These are phyloP conservation scores for Ashbya aceris DNA, from an alignment of 1,139 yeast species.

Conservation along the genomic window DNA sequence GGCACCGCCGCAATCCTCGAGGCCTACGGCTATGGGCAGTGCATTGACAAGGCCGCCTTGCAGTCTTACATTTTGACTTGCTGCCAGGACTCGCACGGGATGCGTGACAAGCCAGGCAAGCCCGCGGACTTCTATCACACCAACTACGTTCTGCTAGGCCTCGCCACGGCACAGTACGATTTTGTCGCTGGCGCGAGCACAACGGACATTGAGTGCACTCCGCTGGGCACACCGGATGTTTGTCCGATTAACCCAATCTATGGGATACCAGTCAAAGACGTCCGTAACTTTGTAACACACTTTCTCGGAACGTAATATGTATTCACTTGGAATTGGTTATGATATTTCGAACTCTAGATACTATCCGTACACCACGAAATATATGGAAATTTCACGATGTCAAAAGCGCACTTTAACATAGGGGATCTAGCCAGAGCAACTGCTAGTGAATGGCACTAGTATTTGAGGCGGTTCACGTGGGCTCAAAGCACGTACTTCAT, in stretches of 20 bases:
- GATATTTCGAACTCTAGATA: too few relatives aligned
- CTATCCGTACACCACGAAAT: too few relatives aligned
- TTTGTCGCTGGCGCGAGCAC: constrained; percentile 28
- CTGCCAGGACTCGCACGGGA: constrained; percentile 70
- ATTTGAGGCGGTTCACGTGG: too few relatives aligned
- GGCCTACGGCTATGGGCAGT: constrained; percentile 21
- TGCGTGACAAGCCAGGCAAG: constrained; percentile 81
- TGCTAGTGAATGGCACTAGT: too few relatives aligned
- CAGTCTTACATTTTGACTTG: constrained; percentile 63
- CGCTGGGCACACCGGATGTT: constrained; percentile 18
- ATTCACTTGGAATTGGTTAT: too few relatives aligned
- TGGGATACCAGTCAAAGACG: constrained; percentile 40
- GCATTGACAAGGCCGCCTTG: constrained; percentile 49
- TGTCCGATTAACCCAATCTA: constrained; percentile 51
- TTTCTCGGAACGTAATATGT: constrained; percentile 4
- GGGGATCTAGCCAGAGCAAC: too few relatives aligned
- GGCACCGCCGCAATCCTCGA: constrained; percentile 55
- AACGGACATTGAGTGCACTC: constrained; percentile 22
- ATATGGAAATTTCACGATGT: too few relatives aligned
- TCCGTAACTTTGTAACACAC: constrained; percentile 12
- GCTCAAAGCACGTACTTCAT: too few relatives aligned
- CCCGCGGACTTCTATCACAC: constrained; percentile 83
- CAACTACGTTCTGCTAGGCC: constrained; percentile 72
- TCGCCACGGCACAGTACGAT: constrained; percentile 57
- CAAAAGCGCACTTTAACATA: too few relatives aligned